These are phyloP conservation scores for Protea cynaroides DNA, from an alignment of 164 flowering plant genomes.

Conservation along the genomic window DNA sequence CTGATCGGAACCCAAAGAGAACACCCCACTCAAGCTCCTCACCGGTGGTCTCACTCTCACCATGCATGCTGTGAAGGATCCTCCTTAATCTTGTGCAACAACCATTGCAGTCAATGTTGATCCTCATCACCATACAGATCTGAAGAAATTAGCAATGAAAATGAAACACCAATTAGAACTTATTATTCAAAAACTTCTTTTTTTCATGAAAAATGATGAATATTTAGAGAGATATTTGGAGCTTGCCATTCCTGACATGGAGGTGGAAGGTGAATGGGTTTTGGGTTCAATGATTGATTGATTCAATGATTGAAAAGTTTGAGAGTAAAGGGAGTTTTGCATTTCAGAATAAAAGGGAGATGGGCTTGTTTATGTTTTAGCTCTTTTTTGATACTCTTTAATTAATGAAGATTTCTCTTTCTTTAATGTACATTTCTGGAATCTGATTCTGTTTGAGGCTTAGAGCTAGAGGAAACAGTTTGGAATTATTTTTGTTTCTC, in stretches of 20 bases:
- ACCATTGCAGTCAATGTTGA: slow-evolving; percentile 63
- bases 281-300: slow-evolving; percentile 2
- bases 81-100: too few species aligned
- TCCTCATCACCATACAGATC: slow-evolving; percentile 69
- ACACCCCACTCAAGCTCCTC: too few species aligned
- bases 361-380: not conserved
- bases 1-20: too few species aligned
- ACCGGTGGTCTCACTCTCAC: too few species aligned
- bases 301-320: not conserved
- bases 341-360: not conserved
- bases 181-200: not conserved
- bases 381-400: not conserved
- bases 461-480: too few species aligned
- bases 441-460: slow-evolving; percentile 6
- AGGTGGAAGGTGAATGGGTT: not conserved
- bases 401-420: not conserved
- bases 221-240: not conserved
- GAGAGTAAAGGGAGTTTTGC: not conserved
- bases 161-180: not conserved
- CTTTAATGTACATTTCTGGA: slow-evolving; percentile 7
- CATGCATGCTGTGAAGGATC: too few species aligned
- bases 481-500: not conserved
- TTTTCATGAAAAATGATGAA: not conserved
- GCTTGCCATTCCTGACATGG: slow-evolving; percentile 40
- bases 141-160: slow-evolving; percentile 15